Evolutionary conservation across 2,329 filamentous ascomycete species (phyloP).

Genomic region (Intubia oerlemansii): DNA sequence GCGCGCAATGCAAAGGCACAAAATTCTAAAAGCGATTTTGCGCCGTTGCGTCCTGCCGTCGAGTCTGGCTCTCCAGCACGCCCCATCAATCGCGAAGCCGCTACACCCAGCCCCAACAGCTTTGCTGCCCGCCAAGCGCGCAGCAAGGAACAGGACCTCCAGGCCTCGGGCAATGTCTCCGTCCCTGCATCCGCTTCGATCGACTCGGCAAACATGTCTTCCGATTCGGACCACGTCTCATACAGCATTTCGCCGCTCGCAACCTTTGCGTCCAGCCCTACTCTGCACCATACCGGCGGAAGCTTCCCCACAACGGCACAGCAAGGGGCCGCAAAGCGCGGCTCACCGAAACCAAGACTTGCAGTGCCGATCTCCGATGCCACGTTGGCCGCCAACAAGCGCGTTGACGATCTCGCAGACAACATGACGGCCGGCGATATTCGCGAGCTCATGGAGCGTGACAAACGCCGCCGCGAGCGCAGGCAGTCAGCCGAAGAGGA

Average conservation of each 20-base stretch:
- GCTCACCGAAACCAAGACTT: no score
- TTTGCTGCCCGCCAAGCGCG: slow-evolving; percentile 14
- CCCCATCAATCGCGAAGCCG: no score
- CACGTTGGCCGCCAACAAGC: slow-evolving; percentile 35
- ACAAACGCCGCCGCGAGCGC: slow-evolving; percentile 57
- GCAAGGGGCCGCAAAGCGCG: no score
- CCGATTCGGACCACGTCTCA: slow-evolving; percentile 49
- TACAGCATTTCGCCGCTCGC: slow-evolving; percentile 67
- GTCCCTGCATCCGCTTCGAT: slow-evolving; percentile 54
- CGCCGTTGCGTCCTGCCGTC: slow-evolving; percentile 40
- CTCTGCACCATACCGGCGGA: slow-evolving; percentile 54
- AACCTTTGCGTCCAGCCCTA: slow-evolving; percentile 68
- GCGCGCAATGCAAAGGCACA: no score
- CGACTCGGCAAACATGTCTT: slow-evolving; percentile 56
- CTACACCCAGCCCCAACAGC: slow-evolving; percentile 28
- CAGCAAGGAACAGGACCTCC: slow-evolving; percentile 26
- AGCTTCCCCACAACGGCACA: no score
- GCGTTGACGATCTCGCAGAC: slow-evolving; percentile 56
- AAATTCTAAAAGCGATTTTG: no score
- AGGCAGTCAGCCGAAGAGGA: slow-evolving; percentile 49
- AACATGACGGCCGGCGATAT: slow-evolving; percentile 68
- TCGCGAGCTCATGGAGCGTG: slow-evolving; percentile 75
- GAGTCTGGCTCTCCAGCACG: slow-evolving; percentile 38
- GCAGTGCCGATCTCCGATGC: slow-evolving; percentile 37
- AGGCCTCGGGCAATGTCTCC: slow-evolving; percentile 42